Evolutionary conservation across 228 moss, liverwort and hornwort species (phyloP), one percentile per base, ranked within the genome.

Genomic region (Sphagnum fallax): DNA sequence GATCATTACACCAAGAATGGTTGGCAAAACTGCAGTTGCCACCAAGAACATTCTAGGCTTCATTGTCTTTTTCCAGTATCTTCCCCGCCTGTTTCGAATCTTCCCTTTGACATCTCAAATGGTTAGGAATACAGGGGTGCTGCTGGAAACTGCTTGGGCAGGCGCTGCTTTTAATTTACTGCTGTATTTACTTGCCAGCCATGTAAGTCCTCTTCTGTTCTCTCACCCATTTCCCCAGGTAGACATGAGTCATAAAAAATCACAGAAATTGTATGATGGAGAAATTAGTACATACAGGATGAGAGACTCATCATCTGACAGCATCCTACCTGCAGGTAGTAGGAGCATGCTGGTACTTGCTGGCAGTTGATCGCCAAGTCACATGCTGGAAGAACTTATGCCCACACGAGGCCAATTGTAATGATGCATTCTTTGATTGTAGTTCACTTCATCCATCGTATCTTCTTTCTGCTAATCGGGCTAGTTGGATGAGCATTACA

Each of bases 101-200:
- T 86, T 82, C 52, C 83, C 85, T 4, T 64, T 88, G 53, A 70
- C 78, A 15, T 72, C 78, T 0, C 79, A 91, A 72, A 80, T 88
- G 58, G 71, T 83, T 12, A 80, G 51, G 62, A 72, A 71, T 0
- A 87, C 86, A 18, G 88, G 88, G 9, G 82, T 86, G 66, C 76
- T 91, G 1, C 55, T 91, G 79, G 80, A 91, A 66, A 88, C 88
- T 47, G 91, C 88, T 52, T 91, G 88, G 91, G 91, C 88, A 49
- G 91, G 88, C 6, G 91, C 88, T 10, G 91, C 91, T 7, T 84
- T 83, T 65, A 91, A 91, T 78, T 82, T 91, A 14, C 66, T 91
- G 0, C 71, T 91, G 4, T 91, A 91, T 71, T 73, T 91, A 60
- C 82, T 91, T 60, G 88, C 88, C 47, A 88, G 88, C 72, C 91